Conservation (phyloP, 2,329 filamentous ascomycete species). For the Ophiostoma sp. region DNA sequence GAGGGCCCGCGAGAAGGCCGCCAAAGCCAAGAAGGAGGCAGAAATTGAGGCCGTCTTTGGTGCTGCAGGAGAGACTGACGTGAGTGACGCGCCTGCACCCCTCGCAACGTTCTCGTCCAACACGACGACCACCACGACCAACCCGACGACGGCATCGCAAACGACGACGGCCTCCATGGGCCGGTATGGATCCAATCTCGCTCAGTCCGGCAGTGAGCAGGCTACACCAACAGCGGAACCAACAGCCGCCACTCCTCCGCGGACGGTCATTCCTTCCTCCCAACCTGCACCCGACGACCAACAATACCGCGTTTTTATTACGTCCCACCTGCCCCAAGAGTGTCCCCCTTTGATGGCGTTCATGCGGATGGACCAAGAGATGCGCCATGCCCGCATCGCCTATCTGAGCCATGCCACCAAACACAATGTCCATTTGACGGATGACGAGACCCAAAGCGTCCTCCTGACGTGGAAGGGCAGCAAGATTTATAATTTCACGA, state of each 20-base stretch:
- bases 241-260: background rate
- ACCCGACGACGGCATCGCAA: background rate
- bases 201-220: background rate
- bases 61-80: background rate
- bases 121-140: background rate
- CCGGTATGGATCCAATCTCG: background rate
- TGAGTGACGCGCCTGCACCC: background rate
- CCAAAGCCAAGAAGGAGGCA: slow-evolving; percentile 12
- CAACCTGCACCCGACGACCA: slow-evolving; percentile 31
- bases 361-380: slow-evolving; percentile 64
- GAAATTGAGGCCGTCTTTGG: background rate
- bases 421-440: slow-evolving; percentile 40
- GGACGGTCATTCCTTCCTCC: background rate
- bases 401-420: slow-evolving; percentile 68
- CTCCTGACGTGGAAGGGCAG: slow-evolving; percentile 78
- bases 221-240: background rate
- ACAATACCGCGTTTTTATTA: slow-evolving; percentile 57
- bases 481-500: slow-evolving; percentile 73
- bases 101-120: background rate
- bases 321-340: slow-evolving; percentile 55
- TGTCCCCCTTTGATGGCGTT: slow-evolving; percentile 55
- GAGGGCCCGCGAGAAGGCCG: slow-evolving; percentile 27
- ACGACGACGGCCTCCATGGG: background rate
- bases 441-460: slow-evolving; percentile 58
- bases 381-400: slow-evolving; percentile 65